Evolutionary conservation across 495 filamentous ascomycete species (phyloP).

Genomic region (Penicillium desertorum): DNA sequence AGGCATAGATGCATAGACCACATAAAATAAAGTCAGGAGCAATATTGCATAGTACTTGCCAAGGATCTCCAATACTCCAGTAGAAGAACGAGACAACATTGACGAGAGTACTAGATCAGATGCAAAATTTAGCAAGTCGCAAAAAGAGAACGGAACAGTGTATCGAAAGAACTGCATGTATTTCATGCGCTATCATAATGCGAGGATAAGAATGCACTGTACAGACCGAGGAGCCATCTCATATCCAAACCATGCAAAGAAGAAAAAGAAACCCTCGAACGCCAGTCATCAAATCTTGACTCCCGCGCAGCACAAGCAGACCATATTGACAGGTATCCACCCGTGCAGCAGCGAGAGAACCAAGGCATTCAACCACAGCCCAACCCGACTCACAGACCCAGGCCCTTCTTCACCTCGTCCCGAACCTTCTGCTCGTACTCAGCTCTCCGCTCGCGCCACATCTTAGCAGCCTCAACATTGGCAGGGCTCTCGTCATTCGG

Average conservation of each 20-base stretch:
- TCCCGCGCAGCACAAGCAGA: slow-evolving; percentile 1
- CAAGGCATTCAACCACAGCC: slow-evolving; percentile 9
- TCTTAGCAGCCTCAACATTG: slow-evolving; percentile 96
- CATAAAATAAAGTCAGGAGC: not conserved
- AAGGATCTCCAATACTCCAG: too few species aligned
- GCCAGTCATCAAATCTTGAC: slow-evolving; percentile 23
- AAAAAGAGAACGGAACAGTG: not conserved
- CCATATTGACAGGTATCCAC: not conserved
- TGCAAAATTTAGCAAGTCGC: not conserved
- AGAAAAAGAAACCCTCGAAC: slow-evolving; percentile 18
- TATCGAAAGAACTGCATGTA: slow-evolving; percentile 2
- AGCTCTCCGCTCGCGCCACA: slow-evolving; percentile 85
- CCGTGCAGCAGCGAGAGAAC: not conserved
- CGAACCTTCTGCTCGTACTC: slow-evolving; percentile 88
- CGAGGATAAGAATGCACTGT: slow-evolving; percentile 19
- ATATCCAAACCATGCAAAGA: slow-evolving; percentile 26
- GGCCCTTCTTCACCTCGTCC: slow-evolving; percentile 69
- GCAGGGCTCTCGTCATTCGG: slow-evolving; percentile 98
- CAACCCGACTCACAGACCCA: slow-evolving; percentile 47
- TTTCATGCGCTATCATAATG: slow-evolving; percentile 16
- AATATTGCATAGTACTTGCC: not conserved
- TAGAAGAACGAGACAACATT: not conserved
- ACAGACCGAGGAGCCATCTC: slow-evolving; percentile 18
- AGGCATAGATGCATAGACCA: not conserved
- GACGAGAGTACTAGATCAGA: not conserved